A percentile compares a stretch with the other conserved stretches of the same genome.
phyloP scores from a whole-genome alignment of 2,329 filamentous ascomycete species.

The Fusarium nisikadoi region DNA sequence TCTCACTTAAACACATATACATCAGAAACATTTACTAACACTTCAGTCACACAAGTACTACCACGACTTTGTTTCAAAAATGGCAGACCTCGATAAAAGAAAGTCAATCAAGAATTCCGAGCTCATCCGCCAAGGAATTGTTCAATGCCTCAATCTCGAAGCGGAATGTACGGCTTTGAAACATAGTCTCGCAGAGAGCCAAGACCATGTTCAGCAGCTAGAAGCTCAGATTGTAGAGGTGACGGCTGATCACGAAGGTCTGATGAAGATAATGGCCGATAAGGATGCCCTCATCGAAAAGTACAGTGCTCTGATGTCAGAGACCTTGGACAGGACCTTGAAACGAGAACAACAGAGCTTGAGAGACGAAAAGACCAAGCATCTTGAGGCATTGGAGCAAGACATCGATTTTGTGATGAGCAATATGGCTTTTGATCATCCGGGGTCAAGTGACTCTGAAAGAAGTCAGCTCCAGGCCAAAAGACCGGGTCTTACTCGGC shows the following conservation, averaged over 20 bases:
- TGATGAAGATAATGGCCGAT: accelerated
- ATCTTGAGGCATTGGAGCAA: neutral
- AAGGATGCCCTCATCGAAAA: neutral
- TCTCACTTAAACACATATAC: no score
- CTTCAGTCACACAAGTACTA: accelerated
- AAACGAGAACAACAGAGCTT: accelerated
- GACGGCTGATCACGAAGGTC: accelerated
- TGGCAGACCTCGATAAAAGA: neutral
- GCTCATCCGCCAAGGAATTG: neutral
- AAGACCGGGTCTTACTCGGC: accelerated
- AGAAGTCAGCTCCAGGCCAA: no score
- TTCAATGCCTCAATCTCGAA: neutral
- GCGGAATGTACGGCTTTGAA: accelerated
- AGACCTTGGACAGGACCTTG: accelerated
- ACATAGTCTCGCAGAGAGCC: accelerated
- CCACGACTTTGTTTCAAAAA: neutral
- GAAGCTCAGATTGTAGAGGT: neutral
- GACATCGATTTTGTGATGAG: neutral
- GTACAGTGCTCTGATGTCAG: neutral
- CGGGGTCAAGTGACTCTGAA: no score
- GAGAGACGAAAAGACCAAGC: accelerated
- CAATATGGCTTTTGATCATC: accelerated
- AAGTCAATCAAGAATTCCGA: neutral
- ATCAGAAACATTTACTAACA: accelerated
- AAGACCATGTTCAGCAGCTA: accelerated